Evolutionary conservation across 352 stramenopile genomes (phyloP).

Genomic region (Pythium grandisporangium): DNA sequence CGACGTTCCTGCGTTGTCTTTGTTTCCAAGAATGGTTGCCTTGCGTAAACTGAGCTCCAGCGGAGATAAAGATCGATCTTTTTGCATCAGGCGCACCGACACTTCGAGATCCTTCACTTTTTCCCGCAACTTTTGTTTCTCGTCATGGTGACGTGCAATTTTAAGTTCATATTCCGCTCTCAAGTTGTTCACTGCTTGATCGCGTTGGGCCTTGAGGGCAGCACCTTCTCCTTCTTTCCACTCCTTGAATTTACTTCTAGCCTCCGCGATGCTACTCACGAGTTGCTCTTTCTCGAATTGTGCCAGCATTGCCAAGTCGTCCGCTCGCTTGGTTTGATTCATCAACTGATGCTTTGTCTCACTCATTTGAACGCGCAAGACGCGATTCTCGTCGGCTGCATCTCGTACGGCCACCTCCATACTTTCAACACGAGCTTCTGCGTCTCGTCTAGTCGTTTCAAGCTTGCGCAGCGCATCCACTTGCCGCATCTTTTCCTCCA

Average conservation of each 20-base stretch:
- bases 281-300: slow-evolving; percentile 54
- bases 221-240: slow-evolving; percentile 50
- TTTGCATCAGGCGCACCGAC: slow-evolving; percentile 50
- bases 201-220: slow-evolving; percentile 22
- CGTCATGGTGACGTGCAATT: slow-evolving; percentile 50
- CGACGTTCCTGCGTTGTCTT: slow-evolving; percentile 25
- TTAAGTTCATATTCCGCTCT: slow-evolving; percentile 63
- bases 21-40: slow-evolving; percentile 38
- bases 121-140: slow-evolving; percentile 65
- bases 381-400: slow-evolving; percentile 33
- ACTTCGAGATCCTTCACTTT: slow-evolving; percentile 71
- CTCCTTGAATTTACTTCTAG: slow-evolving; percentile 43
- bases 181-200: slow-evolving; percentile 37
- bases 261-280: slow-evolving; percentile 37
- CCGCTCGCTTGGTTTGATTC: slow-evolving; percentile 34
- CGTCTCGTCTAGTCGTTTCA: slow-evolving; percentile 37
- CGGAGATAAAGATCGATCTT: slow-evolving; percentile 46
- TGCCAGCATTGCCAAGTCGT: slow-evolving; percentile 32
- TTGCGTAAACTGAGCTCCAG: slow-evolving; percentile 57
- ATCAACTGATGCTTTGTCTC: slow-evolving; percentile 34
- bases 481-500: slow-evolving; percentile 68
- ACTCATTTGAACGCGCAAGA: slow-evolving; percentile 18
- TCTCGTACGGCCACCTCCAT: slow-evolving; percentile 19
- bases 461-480: slow-evolving; percentile 51
- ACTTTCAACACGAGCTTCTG: slow-evolving; percentile 21